A percentile compares a stretch with the other conserved stretches of the same genome.
Conservation (phyloP, 2,329 filamentous ascomycete genomes). For the Lizonia empirigonia region DNA sequence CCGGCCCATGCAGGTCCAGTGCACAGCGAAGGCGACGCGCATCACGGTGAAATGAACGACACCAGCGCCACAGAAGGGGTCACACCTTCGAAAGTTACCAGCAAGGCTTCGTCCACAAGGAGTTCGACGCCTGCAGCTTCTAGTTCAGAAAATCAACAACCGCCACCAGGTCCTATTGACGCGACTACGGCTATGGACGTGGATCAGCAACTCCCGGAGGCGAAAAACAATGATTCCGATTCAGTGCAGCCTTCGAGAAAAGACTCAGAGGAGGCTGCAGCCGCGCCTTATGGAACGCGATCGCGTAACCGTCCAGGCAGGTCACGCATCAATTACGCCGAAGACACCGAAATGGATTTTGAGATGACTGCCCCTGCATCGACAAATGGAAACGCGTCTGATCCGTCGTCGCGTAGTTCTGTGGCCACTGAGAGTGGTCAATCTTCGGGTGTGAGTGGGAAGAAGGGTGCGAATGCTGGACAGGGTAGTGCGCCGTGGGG, state of each 20-base stretch:
- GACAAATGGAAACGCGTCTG: conserved; percentile 62
- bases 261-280: conserved; percentile 40
- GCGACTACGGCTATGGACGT: conserved; percentile 36
- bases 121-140: conserved; percentile 42
- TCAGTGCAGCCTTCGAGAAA: conserved; percentile 43
- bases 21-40: conserved; percentile 39
- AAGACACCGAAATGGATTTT: conserved; percentile 90
- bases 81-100: conserved; percentile 38
- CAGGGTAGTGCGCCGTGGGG: conserved; percentile 49
- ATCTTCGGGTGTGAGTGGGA: conserved; percentile 42
- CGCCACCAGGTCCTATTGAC: conserved; percentile 34
- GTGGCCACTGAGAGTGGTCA: conserved; percentile 41
- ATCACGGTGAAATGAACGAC: conserved; percentile 28
- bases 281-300: conserved; percentile 85
- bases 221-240: conserved; percentile 33
- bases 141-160: conserved; percentile 31
- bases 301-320: conserved; percentile 85
- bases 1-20: conserved; percentile 35
- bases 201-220: conserved; percentile 38
- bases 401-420: conserved; percentile 45
- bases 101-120: conserved; percentile 45
- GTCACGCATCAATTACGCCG: conserved; percentile 90
- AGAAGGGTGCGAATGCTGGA: conserved; percentile 48
- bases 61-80: conserved; percentile 32
- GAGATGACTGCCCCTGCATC: conserved; percentile 64